These are phyloP conservation scores for Trichoderma koningii DNA, from an alignment of 2,329 filamentous ascomycete species.

Conservation along the genomic window DNA sequence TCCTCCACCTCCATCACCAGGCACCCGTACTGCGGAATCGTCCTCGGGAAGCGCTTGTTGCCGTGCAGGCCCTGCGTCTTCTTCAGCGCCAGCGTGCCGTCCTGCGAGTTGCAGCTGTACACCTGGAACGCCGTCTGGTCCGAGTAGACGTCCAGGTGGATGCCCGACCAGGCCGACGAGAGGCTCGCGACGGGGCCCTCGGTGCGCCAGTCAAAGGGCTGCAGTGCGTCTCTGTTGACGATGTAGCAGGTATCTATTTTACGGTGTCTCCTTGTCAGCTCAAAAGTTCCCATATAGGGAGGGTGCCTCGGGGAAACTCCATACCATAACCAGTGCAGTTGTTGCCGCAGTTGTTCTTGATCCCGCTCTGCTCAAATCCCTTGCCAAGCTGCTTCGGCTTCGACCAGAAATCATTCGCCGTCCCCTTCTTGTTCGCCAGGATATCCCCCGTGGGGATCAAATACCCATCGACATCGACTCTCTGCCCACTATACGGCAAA, in stretches of 20 bases:
- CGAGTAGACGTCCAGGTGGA: conserved; percentile 76
- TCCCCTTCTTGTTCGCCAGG: conserved; percentile 64
- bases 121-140: conserved; percentile 89
- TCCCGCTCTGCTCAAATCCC: conserved; percentile 62
- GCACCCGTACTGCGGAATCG: conserved; percentile 77
- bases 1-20: conserved; percentile 90
- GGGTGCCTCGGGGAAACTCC: conserved; percentile 36
- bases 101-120: conserved; percentile 78
- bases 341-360: conserved; percentile 74
- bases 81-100: conserved; percentile 71
- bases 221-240: conserved; percentile 61
- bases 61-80: conserved; percentile 66
- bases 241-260: conserved; percentile 66
- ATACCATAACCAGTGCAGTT: conserved; percentile 82
- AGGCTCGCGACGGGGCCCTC: conserved; percentile 65
- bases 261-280: neutral
- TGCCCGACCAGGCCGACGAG: conserved; percentile 75
- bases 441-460: conserved; percentile 77
- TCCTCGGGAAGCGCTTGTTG: conserved; percentile 57
- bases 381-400: conserved; percentile 76
- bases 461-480: conserved; percentile 69
- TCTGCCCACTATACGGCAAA: conserved; percentile 71
- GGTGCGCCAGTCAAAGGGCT: conserved; percentile 64
- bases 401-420: conserved; percentile 82
- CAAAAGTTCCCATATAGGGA: neutral